These are phyloP conservation scores for Cyphellophora europaea DNA, from an alignment of 2,329 filamentous ascomycete species.

Conservation along the genomic window DNA sequence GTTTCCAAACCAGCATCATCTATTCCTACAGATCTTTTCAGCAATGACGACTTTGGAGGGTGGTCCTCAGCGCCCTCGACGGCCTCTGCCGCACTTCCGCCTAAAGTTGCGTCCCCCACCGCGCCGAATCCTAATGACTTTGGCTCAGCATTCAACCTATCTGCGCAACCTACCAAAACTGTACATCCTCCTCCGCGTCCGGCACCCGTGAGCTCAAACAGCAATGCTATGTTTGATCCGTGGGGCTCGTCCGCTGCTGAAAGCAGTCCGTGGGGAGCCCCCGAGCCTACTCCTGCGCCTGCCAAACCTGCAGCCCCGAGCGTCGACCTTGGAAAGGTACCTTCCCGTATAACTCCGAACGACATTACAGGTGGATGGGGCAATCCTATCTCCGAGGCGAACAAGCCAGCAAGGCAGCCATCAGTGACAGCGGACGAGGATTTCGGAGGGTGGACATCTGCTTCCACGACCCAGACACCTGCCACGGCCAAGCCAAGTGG, in stretches of 20 bases:
- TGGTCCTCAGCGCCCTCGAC: constrained; percentile 32
- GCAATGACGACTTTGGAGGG: constrained; percentile 19
- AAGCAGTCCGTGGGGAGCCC: constrained; percentile 69
- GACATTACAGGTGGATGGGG: constrained; percentile 62
- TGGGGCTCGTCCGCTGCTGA: constrained; percentile 50
- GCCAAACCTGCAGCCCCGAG: constrained; percentile 12
- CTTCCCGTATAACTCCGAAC: constrained; percentile 41
- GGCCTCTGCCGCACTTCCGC: constrained; percentile 31
- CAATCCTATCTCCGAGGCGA: constrained; percentile 26
- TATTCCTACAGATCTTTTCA: constrained; percentile 17
- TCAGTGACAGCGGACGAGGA: constrained; percentile 84
- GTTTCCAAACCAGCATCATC: constrained; percentile 40
- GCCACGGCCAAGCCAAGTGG: constrained; percentile 9
- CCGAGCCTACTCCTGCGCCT: constrained; percentile 48
- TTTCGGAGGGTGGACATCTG: constrained; percentile 89
- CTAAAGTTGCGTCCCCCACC: constrained; percentile 22
- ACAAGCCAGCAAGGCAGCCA: constrained; percentile 36
- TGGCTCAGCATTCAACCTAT: constrained; percentile 76
- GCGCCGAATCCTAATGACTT: constrained; percentile 23
- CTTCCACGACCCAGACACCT: constrained; percentile 40
- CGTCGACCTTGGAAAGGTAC: constrained; percentile 27
- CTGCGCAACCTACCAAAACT: constrained; percentile 34
- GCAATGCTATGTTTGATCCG: constrained; percentile 51
- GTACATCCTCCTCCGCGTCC: constrained; percentile 20
- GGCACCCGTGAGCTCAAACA: constrained; percentile 19